These are phyloP conservation scores for Penicillium sp. DNA, from an alignment of 2,329 filamentous ascomycete species.

Conservation along the genomic window DNA sequence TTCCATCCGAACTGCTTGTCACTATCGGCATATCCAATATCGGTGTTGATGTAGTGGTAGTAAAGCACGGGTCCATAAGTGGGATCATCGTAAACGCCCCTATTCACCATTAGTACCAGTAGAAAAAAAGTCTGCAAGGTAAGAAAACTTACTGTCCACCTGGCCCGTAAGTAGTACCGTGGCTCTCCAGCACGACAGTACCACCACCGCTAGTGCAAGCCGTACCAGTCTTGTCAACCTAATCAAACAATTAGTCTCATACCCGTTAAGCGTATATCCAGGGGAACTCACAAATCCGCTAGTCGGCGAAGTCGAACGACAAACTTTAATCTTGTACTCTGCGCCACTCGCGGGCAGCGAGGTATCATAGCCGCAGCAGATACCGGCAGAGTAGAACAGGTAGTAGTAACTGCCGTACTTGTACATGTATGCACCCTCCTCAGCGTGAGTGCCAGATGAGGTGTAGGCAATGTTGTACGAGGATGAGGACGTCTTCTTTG, in stretches of 20 bases:
- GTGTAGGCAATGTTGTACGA: slow-evolving; percentile 57
- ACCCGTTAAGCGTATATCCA: neutral
- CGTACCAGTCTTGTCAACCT: slow-evolving; percentile 54
- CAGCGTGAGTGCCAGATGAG: slow-evolving; percentile 50
- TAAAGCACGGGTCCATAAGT: slow-evolving; percentile 57
- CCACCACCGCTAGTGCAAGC: slow-evolving; percentile 60
- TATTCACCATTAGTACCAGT: slow-evolving; percentile 11
- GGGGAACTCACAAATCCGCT: slow-evolving; percentile 51
- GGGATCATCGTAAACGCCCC: slow-evolving; percentile 33
- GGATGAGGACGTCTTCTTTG: slow-evolving; percentile 29
- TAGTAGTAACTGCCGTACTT: slow-evolving; percentile 61
- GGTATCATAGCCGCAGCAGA: slow-evolving; percentile 61
- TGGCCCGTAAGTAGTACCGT: slow-evolving; percentile 63
- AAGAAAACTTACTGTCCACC: slow-evolving; percentile 61
- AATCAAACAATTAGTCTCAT: neutral
- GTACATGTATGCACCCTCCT: slow-evolving; percentile 60
- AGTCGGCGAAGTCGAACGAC: slow-evolving; percentile 55
- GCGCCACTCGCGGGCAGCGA: slow-evolving; percentile 53
- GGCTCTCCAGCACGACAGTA: slow-evolving; percentile 60
- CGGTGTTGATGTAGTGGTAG: slow-evolving; percentile 62
- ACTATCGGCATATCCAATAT: slow-evolving; percentile 52
- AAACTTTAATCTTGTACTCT: slow-evolving; percentile 68
- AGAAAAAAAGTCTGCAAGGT: neutral
- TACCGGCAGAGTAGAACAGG: slow-evolving; percentile 62
- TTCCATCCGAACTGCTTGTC: slow-evolving; percentile 52